These are phyloP conservation scores for Gloeophyllum trabeum DNA, from an alignment of 768 basidiomycete species.

Conservation along the genomic window DNA sequence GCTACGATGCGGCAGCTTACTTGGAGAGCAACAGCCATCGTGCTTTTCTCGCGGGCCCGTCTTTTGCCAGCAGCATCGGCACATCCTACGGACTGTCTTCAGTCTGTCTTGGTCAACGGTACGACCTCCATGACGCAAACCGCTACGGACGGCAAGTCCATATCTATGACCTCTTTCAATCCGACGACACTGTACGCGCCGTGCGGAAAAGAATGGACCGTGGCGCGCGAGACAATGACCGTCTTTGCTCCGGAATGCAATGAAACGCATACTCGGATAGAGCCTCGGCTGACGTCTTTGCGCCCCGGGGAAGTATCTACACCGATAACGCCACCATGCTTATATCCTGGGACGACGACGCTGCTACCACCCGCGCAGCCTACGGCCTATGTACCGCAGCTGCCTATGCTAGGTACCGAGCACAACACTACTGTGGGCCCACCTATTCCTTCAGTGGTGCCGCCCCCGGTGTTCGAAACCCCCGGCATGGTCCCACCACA, in stretches of 20 bases:
- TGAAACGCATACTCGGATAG: not conserved
- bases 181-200: not conserved
- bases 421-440: not conserved
- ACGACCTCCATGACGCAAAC: not conserved
- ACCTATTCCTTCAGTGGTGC: not conserved
- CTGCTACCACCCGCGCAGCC: not conserved
- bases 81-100: not conserved
- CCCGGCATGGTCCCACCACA: not conserved
- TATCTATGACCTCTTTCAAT: not conserved
- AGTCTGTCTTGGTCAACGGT: not conserved
- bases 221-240: not conserved
- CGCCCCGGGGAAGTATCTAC: not conserved
- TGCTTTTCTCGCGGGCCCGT: too few species aligned
- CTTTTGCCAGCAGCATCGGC: too few species aligned
- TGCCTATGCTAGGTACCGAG: not conserved
- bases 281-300: not conserved
- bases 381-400: not conserved
- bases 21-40: too few species aligned
- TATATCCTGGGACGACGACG: not conserved
- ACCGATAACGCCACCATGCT: not conserved
- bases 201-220: not conserved
- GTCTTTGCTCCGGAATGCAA: not conserved
- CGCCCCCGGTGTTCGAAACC: not conserved
- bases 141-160: not conserved
- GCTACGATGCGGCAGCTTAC: too few species aligned